Evolutionary conservation across 2,329 filamentous ascomycete species (phyloP), one percentile per base, ranked within the genome.

Genomic region (Tolypocladium tundrense): DNA sequence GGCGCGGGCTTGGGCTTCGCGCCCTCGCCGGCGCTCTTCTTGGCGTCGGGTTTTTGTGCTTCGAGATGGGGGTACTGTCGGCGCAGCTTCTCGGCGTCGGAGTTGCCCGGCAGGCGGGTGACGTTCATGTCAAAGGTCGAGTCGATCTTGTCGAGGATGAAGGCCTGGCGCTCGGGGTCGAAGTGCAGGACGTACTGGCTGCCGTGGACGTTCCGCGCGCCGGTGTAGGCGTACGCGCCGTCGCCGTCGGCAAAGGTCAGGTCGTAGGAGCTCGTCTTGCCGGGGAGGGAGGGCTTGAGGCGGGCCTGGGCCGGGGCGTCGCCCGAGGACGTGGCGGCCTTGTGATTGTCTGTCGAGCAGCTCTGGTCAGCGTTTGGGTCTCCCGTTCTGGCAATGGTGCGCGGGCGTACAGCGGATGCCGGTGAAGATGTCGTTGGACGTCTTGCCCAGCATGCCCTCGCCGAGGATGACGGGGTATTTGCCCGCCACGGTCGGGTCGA

Each of bases 91-190:
- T 82, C 81, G 56, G 79, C 73, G 63, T 90, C 83, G 57, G 79
- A 75, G 65, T 87, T 86, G 62, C 79, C 82, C 2, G 88, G 89
- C 16, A 85, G 85, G 57, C 81, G 84, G 56, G 83, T 85, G 57
- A 96, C 75, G 71, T 96, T 97, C 87, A 96, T 92, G 67, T 90
- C 87, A 73, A 96, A 88, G 43, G 86, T 86, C n/a, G 86, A 88
- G 68, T 90, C 84, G 57, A 97, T 77, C 55, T 85, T 85, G 74
- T 97, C 91, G 57, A 97, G 80, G 35, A 94, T 85, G 63, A 94
- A 94, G 58, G 82, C 87, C 67, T 93, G 85, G 56, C 84, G 85
- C 21, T 79, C 76, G 10, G 87, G 79, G 70, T 96, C 89, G 68
- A 93, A 94, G 59, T 93, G 82, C 55, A 96, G 80, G 42, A 86